Base-by-base conservation (phyloP, 2,329 filamentous ascomycete species). In the Aspergillus sp. region DNA sequence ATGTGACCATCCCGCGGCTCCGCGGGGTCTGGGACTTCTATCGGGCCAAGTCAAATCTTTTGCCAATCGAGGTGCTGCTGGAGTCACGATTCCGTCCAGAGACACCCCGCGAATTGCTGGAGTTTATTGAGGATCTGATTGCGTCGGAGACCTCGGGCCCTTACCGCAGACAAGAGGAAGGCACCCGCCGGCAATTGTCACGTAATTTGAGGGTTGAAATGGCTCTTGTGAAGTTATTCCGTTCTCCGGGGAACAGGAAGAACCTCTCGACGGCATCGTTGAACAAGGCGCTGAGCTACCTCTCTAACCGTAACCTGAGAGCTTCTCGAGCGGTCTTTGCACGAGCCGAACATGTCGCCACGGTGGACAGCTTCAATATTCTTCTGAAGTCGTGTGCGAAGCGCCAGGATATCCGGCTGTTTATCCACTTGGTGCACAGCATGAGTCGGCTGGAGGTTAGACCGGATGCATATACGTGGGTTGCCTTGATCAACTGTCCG, bases 331-430 rank as follows among this genome's bases (percentile, higher is more conserved):
- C 47, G 2, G 50, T 74, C 5, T 67, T 72, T 42, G 51, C 58
- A 10, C 55, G 46, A 10, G 62, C 66, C 48, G 62, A 69, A 43
- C 57, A 65, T 41, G 52, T 68, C 27, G 59, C 65, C 30, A 64
- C 65, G 2, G 57, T 63, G 4, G 65, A 71, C 35, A 70, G 68
- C 4, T 73, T 68, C 52, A 75, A 75, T 43, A 68, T 73, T 40
- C 55, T 76, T 43, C 52, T 76, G 35, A 55, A 57, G 38, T 58
- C 57, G 26, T 60, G 66, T 28, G 70, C 70, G 8, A 58, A 57
- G 42, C 57, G 55, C 26, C 63, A 66, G 43, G 64, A 74, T 53
- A 52, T 70, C n/a, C 52, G 50, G 8, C 57, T 58, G 10, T 75
- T 74, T 44, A 60, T 59, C 5, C 56, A 58, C 28, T 55, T 71